Evolutionary conservation across 1,139 yeast genomes (phyloP).

Genomic region (Debaryomyces coudertii): DNA sequence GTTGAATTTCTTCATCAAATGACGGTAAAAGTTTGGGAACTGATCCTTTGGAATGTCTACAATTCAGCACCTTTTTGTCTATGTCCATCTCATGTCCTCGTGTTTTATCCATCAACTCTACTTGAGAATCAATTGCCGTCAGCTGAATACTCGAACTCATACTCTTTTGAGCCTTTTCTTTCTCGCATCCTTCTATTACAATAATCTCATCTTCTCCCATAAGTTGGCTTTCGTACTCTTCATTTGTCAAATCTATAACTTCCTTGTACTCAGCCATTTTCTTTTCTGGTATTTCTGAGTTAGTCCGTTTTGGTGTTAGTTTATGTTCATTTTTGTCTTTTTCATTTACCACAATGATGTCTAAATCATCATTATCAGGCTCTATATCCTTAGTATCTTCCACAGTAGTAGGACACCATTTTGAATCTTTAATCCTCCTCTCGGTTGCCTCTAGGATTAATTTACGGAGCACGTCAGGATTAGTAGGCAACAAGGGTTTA

Average conservation of each 20-base stretch:
- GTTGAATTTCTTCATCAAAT: constrained; percentile 10
- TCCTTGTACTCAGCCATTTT: constrained; percentile 20
- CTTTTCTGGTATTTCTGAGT: constrained; percentile 11
- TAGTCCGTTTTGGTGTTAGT: constrained; percentile 2
- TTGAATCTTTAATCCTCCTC: constrained; percentile 57
- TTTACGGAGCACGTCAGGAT: constrained; percentile 39
- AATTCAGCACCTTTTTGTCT: background rate
- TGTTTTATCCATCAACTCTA: background rate
- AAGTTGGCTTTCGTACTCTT: constrained; percentile 20
- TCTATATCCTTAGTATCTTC: constrained; percentile 16
- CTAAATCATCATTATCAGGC: constrained; percentile 36
- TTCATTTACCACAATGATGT: constrained; percentile 25
- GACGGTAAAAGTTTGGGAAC: constrained; percentile 19
- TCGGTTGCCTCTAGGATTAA: constrained; percentile 71
- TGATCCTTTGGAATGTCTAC: constrained; percentile 13
- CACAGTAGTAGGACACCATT: constrained; percentile 48
- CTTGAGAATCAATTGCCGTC: constrained; percentile 6
- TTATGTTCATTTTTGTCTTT: background rate
- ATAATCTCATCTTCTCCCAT: constrained; percentile 21
- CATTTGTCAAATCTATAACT: constrained; percentile 29
- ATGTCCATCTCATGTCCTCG: background rate
- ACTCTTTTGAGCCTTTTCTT: background rate
- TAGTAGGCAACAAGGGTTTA: constrained; percentile 12
- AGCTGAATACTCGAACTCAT: background rate
- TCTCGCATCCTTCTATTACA: constrained; percentile 30